Base-by-base conservation (phyloP, 1,284 basidiomycete genomes). In the Earliella scabrosa region DNA sequence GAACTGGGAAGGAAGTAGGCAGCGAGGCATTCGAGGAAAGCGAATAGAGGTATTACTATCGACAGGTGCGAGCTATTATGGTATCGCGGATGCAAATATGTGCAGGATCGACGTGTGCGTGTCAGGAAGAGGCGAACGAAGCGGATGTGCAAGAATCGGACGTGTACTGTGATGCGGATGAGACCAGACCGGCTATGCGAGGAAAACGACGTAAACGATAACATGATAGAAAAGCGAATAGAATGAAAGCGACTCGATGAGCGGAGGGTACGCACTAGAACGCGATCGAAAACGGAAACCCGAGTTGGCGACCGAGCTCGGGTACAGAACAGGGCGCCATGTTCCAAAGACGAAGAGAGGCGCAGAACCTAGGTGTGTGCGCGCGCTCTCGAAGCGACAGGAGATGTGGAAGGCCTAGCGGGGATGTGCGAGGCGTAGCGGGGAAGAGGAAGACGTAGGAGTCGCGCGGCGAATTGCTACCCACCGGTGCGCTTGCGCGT, bases 401-500 rank as follows among this genome's bases (percentile, higher is more conserved):
- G 9, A 6, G 38, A 13, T 23, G 11, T 24, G 39, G n/a, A n/a
- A 23, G n/a, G 39, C 21, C 13, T 23, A 9, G 18, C 18, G 20
- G 13, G 20, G 39, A 13, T 8, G 39, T 29, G 27, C 10, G 35
- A 4, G 20, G 38, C 16, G 13, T 43, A n/a, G 50, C 43, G 24
- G 45, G 26, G 41, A 43, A 54, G 32, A 44, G 16, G 27, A 20
- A n/a, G 31, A 26, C 23, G n/a, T 20, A 18, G 35, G 20, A 14
- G 40, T 5, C 16, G 18, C 11, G 31, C 20, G 23, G 32, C 16
- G 21, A 20, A 27, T n/a, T 11, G 46, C 50, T 55, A 63, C 34
- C 57, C 57, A 48, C 56, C 59, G 44, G 63, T 66, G 64, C 79
- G 77, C 71, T 77, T 80, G 47, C 77, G 75, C 57, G 60, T 50